Conservation (phyloP, 768 basidiomycete species). For the Pleurotus cornucopiae region DNA sequence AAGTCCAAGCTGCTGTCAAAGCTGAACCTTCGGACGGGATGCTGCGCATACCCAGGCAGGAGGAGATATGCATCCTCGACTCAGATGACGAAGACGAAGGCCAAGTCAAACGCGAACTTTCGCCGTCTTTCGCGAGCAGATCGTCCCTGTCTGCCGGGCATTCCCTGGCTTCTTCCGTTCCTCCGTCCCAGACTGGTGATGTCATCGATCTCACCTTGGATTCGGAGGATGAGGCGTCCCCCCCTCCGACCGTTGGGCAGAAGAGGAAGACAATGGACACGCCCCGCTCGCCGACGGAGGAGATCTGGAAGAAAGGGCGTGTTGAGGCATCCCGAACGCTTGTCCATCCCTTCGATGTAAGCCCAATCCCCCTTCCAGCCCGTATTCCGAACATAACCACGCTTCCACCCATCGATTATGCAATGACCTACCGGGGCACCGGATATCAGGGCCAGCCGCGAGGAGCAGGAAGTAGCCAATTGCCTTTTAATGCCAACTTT, state of each 20-base stretch:
- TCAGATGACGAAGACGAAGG: conserved; percentile 80
- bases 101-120: conserved; percentile 71
- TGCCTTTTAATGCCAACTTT: not conserved
- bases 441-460: not conserved
- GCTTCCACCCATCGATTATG: not conserved
- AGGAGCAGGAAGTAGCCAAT: not conserved
- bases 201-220: conserved; percentile 87
- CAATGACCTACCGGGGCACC: not conserved
- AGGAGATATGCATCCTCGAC: conserved; percentile 64
- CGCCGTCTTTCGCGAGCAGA: conserved; percentile 54
- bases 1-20: conserved; percentile 35
- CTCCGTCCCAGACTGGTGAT: conserved; percentile 32
- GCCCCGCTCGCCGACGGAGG: conserved; percentile 50
- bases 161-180: conserved; percentile 22
- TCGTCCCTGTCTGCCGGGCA: conserved; percentile 31
- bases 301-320: conserved; percentile 69
- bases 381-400: conserved; percentile 2
- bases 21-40: conserved; percentile 38
- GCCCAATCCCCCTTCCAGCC: not conserved
- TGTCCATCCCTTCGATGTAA: not conserved
- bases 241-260: conserved; percentile 22
- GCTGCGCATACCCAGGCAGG: not conserved
- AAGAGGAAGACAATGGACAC: conserved; percentile 61
- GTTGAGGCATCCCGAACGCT: conserved; percentile 22
- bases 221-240: conserved; percentile 56